Evolutionary conservation across 257 asterid species (phyloP).

Genomic region (Solanum sejunctum): DNA sequence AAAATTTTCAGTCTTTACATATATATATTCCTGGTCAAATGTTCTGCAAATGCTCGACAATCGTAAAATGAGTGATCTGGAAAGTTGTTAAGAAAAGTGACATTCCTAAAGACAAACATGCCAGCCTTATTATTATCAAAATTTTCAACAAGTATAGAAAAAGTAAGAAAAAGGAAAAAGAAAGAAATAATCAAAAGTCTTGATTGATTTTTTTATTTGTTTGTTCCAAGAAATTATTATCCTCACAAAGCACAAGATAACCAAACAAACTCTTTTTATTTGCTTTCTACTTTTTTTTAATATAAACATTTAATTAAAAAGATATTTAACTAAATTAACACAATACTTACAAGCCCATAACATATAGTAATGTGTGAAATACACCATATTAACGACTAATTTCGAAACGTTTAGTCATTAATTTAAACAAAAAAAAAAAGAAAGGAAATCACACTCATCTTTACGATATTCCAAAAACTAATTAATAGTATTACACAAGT

Average conservation of each 20-base stretch:
- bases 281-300: background rate
- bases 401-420: background rate
- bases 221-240: slow-evolving; percentile 29
- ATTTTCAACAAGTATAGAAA: slow-evolving; percentile 6
- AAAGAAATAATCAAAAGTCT: background rate
- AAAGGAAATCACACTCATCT: background rate
- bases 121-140: slow-evolving; percentile 9
- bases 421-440: background rate
- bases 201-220: slow-evolving; percentile 5
- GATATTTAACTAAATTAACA: background rate
- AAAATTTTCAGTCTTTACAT: background rate
- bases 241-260: slow-evolving; percentile 12
- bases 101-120: slow-evolving; percentile 26
- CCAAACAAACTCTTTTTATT: background rate
- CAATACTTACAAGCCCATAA: background rate
- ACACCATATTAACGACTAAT: background rate
- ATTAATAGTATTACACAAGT: background rate
- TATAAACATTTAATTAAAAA: background rate
- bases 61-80: slow-evolving; percentile 23
- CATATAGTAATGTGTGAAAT: background rate
- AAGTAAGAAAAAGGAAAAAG: slow-evolving; percentile 4
- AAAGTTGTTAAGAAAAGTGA: slow-evolving; percentile 21
- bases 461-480: background rate
- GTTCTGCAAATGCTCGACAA: slow-evolving; percentile 10
- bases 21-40: background rate